Evolutionary conservation across 176 grass and related monocot species (phyloP), one percentile per base, ranked within the genome.

Genomic region (Metroxylon sagu): DNA sequence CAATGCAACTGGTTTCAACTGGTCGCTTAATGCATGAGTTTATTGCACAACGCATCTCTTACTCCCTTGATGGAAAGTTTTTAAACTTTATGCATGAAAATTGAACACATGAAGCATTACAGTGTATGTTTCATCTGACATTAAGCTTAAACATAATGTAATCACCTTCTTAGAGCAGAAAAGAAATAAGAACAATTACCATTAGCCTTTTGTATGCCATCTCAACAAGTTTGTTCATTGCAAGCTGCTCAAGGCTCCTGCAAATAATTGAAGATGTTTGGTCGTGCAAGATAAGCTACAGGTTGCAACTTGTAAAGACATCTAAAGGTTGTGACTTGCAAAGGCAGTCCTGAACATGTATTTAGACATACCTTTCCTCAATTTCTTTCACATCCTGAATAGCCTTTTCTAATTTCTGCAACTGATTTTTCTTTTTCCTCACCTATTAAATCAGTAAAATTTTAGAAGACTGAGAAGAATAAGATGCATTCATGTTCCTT

Each of bases 211-310:
- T 83, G 76, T 82, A 83, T 35, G 82, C 82, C 48, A 68, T 67
- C 67, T 95, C 89, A 75, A 89, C 73, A 54, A 95, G 62, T 71
- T 89, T 95, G 69, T 95, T 79, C 69, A 95, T 66, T 31, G 89
- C 82, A 80, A 80, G 68, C 68, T 75, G 82, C 73, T 85, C 85
- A 28, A 89, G 70, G 54, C 75, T 76, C 82, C 89, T 95, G 79
- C 23, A 54, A 77, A 59, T 8, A 60, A 70, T 62, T 35, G 21
- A 77, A 73, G 60, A 66, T 64, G 21, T 29, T 39, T 17, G 57
- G 51, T 60, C 26, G 55, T 16, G 30, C 12, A 16, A 21, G 25
- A 55, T 70, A 18, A 18, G 51, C 48, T 28, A 62, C 39, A 19
- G 14, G 29, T 29, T 10, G 19, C 19, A 17, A 52, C 4, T 17